phyloP scores from a whole-genome alignment of 257 asterid genomes.

The Paulownia fortunei region DNA sequence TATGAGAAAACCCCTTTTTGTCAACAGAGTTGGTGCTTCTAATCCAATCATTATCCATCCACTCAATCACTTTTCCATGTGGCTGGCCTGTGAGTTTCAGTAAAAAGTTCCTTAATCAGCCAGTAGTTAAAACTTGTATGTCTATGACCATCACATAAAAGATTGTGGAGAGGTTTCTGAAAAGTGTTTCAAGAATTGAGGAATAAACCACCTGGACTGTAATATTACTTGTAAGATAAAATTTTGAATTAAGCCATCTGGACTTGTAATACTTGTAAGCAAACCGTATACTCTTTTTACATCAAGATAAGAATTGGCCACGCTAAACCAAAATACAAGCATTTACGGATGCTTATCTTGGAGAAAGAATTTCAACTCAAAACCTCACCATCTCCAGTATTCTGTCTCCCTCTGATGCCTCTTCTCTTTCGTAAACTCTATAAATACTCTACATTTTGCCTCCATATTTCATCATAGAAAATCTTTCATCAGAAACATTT shows the following conservation, averaged over 20 bases:
- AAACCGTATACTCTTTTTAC: background rate
- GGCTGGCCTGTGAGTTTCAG: no score
- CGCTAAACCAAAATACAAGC: background rate
- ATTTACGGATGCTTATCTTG: conserved; percentile 20
- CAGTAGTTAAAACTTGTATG: no score
- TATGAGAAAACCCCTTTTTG: background rate
- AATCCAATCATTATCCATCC: no score
- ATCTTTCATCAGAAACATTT: background rate
- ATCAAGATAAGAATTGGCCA: background rate
- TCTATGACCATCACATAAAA: no score
- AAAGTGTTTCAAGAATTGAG: no score
- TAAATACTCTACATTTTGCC: conserved; percentile 22
- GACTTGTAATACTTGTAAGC: conserved; percentile 3
- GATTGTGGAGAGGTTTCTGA: no score
- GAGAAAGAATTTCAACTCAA: conserved; percentile 15
- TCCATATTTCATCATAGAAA: background rate
- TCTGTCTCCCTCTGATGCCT: background rate
- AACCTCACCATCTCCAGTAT: conserved; percentile 20
- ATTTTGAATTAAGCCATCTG: background rate
- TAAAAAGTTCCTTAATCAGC: no score
- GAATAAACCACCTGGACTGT: background rate
- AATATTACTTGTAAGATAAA: background rate
- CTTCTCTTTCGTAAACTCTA: background rate
- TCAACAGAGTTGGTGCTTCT: background rate
- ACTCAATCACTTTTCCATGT: no score